Evolutionary conservation across 371 early-diverging fungal genomes (phyloP), one percentile per base, ranked within the genome.

Genomic region (Batkoa obscura): DNA sequence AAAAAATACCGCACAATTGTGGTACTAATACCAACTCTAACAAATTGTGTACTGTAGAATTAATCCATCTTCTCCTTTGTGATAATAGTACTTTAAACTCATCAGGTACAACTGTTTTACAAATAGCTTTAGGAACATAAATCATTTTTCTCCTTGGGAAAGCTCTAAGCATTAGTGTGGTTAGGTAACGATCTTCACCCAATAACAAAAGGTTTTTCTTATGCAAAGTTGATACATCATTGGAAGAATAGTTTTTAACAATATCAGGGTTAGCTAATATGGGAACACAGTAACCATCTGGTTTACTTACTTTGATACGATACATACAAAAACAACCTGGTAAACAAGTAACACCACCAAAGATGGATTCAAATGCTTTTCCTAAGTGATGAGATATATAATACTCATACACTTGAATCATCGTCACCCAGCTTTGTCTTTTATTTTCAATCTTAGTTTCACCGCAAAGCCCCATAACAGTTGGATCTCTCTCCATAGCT

Each of bases 101-200:
- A 55, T 83, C 88, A 0, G 99, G 99, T 15, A 93, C 98, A 41
- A 83, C 78, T 2, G 98, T 99, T 56, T 82, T 79, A 71, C 98
- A 97, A 49, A 81, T 77, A 2, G 98, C 99, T 55, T 81, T 74
- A 1, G 94, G 95, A 9, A 95, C 83, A 71, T 97, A 99, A 60
- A 92, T 79, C 74, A 88, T 84, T 65, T 91, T 90, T 69, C 82
- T 84, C 58, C 78, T 82, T 30, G 97, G 94, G 71, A 97, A 98
- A 32, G 81, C 86, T 56, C 94, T 83, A 60, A 99, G 79, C 79
- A 99, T 94, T 33, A 99, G 72, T 0, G 99, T 99, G 0, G 99
- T 97, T 56, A 99, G 69, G 67, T 92, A 99, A 1, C 95, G 84
- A 66, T 96, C 99, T 73, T 99, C 99, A 39, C 99, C 99, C 10